phyloP scores from a whole-genome alignment of 495 filamentous ascomycete species.

The Neurospora tetraspora region DNA sequence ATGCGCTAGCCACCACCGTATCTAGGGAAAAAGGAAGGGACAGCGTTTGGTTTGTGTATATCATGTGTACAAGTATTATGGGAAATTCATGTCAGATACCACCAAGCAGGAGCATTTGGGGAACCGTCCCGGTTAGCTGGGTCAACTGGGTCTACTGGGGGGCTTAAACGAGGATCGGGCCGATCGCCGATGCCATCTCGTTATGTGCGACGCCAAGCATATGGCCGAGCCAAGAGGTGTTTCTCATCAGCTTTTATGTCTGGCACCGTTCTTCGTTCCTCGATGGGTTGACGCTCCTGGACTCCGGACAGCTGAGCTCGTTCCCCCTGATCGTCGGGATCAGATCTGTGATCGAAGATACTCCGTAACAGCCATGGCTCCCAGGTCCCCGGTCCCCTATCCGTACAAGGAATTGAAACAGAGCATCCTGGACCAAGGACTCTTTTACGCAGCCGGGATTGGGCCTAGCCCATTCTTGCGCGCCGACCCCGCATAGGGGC shows the following conservation, averaged over 20 bases:
- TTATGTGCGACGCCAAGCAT: neutral
- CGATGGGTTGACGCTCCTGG: neutral
- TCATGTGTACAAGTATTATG: constrained; percentile 12
- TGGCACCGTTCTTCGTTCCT: neutral
- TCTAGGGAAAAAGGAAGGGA: neutral
- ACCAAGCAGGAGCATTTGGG: neutral
- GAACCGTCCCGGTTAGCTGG: neutral
- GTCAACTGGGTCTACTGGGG: neutral
- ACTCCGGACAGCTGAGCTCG: neutral
- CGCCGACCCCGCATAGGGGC: neutral
- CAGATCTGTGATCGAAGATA: neutral
- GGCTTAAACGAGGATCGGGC: neutral
- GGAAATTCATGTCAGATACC: neutral
- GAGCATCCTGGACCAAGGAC: neutral
- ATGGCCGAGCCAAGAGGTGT: neutral
- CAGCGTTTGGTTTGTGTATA: constrained; percentile 9
- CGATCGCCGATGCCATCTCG: neutral
- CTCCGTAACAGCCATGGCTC: neutral
- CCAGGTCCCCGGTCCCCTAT: neutral
- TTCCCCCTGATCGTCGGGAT: neutral
- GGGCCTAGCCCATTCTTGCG: neutral
- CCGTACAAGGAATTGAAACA: neutral
- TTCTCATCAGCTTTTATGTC: neutral
- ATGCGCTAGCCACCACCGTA: neutral
- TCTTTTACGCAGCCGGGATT: neutral